Conservation (phyloP, 768 basidiomycete genomes). For the Candolleomyces aberdarensis region DNA sequence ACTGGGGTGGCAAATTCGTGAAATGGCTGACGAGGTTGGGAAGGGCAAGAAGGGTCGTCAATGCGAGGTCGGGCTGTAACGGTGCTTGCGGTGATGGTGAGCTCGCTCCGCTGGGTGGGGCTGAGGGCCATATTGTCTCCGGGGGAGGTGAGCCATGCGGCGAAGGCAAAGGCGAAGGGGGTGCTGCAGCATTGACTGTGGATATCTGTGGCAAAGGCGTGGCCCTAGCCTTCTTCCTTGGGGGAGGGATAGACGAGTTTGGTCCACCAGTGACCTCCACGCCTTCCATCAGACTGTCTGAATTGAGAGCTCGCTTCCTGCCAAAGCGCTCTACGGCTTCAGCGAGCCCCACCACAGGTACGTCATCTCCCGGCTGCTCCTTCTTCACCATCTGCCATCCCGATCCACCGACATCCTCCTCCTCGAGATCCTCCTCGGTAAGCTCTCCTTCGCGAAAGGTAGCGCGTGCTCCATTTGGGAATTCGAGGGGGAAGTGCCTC, state of each 20-base stretch:
- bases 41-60: conserved; percentile 83
- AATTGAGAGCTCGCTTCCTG: conserved; percentile 75
- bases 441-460: conserved; percentile 75
- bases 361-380: conserved; percentile 52
- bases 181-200: conserved; percentile 71
- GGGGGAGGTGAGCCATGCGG: conserved; percentile 83
- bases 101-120: conserved; percentile 74
- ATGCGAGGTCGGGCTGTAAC: conserved; percentile 74
- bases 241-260: conserved; percentile 49
- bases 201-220: conserved; percentile 56
- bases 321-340: conserved; percentile 87
- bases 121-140: conserved; percentile 74
- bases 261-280: conserved; percentile 40
- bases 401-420: conserved; percentile 57
- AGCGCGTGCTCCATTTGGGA: conserved; percentile 78
- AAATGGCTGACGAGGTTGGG: conserved; percentile 83
- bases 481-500: conserved; percentile 72
- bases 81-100: conserved; percentile 70
- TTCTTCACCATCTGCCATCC: conserved; percentile 77
- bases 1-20: conserved; percentile 67
- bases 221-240: conserved; percentile 75
- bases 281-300: conserved; percentile 51
- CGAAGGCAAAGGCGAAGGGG: conserved; percentile 81
- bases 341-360: conserved; percentile 57
- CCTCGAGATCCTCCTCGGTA: conserved; percentile 69